These are phyloP conservation scores for Zopfia rhizophila DNA, from an alignment of 2,329 filamentous ascomycete genomes.

Conservation along the genomic window DNA sequence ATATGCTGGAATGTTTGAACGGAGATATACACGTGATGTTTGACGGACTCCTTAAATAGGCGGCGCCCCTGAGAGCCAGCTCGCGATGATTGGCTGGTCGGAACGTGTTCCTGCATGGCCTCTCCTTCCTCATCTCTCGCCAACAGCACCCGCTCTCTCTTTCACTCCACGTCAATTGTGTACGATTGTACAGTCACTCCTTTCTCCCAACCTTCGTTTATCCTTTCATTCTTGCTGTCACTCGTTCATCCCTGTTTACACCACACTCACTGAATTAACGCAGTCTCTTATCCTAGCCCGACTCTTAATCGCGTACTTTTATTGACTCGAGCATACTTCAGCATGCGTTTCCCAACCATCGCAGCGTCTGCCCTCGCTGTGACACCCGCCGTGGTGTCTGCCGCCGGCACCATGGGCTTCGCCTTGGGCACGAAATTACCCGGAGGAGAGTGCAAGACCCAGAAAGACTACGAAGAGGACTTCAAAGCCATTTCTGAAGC, in stretches of 20 bases:
- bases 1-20: too few species aligned
- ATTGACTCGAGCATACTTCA: conserved; percentile 18
- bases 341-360: conserved; percentile 50
- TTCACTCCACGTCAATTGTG: conserved; percentile 27
- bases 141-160: conserved; percentile 23
- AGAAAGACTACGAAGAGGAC: conserved; percentile 71
- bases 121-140: conserved; percentile 34
- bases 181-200: conserved; percentile 36
- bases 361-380: conserved; percentile 43
- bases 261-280: conserved; percentile 1
- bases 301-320: conserved; percentile 4
- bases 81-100: conserved; percentile 12
- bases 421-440: conserved; percentile 72
- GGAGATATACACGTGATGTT: neutral
- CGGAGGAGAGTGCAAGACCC: conserved; percentile 69
- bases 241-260: conserved; percentile 26
- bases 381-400: conserved; percentile 61
- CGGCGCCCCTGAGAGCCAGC: neutral
- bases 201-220: conserved; percentile 17
- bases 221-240: conserved; percentile 28
- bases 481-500: conserved; percentile 68
- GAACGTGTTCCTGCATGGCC: conserved; percentile 10
- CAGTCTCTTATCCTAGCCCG: neutral
- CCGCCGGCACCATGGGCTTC: conserved; percentile 70
- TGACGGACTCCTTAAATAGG: neutral